These are phyloP conservation scores for Steccherinum ochraceum DNA, from an alignment of 768 basidiomycete species.

Conservation along the genomic window DNA sequence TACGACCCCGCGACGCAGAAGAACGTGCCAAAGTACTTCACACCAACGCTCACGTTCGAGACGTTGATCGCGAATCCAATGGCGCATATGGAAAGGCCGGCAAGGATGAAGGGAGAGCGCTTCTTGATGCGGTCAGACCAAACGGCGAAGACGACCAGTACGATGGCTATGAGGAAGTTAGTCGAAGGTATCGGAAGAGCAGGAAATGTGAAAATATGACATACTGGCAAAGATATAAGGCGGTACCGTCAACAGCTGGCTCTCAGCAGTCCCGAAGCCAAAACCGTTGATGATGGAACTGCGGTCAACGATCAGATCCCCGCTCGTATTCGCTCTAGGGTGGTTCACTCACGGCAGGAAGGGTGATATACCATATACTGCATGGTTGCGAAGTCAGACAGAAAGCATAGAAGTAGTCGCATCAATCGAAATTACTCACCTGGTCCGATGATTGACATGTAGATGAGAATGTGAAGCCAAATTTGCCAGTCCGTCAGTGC, in stretches of 20 bases:
- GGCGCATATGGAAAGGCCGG: slow-evolving; percentile 41
- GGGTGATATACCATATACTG: slow-evolving; percentile 65
- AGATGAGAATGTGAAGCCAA: slow-evolving; percentile 51
- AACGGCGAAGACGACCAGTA: slow-evolving; percentile 44
- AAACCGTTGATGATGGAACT: slow-evolving; percentile 61
- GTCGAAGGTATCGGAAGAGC: background rate
- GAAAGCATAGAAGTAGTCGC: background rate
- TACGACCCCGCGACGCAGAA: slow-evolving; percentile 62
- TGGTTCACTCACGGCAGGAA: slow-evolving; percentile 58
- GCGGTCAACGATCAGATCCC: background rate
- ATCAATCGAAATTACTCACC: slow-evolving; percentile 34
- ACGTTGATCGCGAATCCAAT: slow-evolving; percentile 64
- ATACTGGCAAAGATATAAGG: slow-evolving; percentile 57
- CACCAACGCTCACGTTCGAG: slow-evolving; percentile 40
- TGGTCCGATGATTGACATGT: slow-evolving; percentile 53
- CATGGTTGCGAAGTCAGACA: background rate
- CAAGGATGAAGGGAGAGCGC: slow-evolving; percentile 54
- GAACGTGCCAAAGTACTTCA: slow-evolving; percentile 71
- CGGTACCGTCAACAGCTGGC: slow-evolving; percentile 62
- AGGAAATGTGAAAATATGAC: slow-evolving; percentile 12
- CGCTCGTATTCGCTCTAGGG: background rate
- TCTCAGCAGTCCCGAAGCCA: slow-evolving; percentile 48
- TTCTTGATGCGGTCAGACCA: slow-evolving; percentile 51
- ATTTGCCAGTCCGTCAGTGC: slow-evolving; percentile 64
- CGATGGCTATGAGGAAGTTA: slow-evolving; percentile 30